These are phyloP conservation scores for Russula sp. DNA, from an alignment of 768 basidiomycete species.

Conservation along the genomic window DNA sequence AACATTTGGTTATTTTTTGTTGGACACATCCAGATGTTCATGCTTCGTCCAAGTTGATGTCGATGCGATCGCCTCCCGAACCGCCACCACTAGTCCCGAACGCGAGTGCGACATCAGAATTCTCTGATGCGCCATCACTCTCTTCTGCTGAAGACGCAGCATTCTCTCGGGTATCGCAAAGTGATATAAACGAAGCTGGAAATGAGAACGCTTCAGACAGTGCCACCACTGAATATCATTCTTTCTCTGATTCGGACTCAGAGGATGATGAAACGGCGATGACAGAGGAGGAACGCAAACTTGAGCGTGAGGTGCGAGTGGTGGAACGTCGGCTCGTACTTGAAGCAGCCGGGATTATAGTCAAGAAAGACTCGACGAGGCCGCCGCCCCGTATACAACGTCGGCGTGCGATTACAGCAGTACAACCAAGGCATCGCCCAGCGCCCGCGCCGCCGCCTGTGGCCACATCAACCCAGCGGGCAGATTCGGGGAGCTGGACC, in stretches of 20 bases:
- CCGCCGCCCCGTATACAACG: conserved; percentile 36
- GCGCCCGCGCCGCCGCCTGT: conserved; percentile 49
- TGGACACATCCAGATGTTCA: conserved; percentile 9
- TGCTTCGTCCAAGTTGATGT: conserved; percentile 12
- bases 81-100: background rate
- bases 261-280: conserved; percentile 40
- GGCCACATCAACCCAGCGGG: conserved; percentile 33
- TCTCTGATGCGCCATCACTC: background rate
- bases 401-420: conserved; percentile 32
- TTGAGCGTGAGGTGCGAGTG: conserved; percentile 60
- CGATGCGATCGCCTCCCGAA: background rate
- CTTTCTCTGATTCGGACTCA: conserved; percentile 20
- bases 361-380: conserved; percentile 58
- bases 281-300: conserved; percentile 46
- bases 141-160: background rate
- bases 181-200: conserved; percentile 29
- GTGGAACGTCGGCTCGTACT: conserved; percentile 77
- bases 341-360: conserved; percentile 83
- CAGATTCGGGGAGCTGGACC: conserved; percentile 16
- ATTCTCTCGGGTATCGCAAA: conserved; percentile 26
- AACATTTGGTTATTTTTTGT: conserved; percentile 26
- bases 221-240: conserved; percentile 17
- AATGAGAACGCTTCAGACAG: conserved; percentile 34
- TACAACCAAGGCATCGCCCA: conserved; percentile 44
- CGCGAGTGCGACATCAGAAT: background rate